Evolutionary conservation across 495 filamentous ascomycete species (phyloP).

Genomic region (Emericellopsis terricola): DNA sequence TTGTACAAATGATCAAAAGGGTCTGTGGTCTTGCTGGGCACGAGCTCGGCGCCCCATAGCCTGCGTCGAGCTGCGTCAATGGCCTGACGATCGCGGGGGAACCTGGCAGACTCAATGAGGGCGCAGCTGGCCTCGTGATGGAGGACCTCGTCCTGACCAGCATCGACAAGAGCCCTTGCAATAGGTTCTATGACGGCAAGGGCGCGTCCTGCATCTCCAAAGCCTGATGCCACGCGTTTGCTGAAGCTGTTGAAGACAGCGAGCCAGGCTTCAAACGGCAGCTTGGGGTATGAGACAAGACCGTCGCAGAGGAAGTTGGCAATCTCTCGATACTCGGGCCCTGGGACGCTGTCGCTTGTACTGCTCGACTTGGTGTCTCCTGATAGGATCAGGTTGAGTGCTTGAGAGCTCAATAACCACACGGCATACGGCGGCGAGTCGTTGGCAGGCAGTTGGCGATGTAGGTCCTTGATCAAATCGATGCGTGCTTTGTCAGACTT

Average conservation of each 20-base stretch:
- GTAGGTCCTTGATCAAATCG: conserved; percentile 22
- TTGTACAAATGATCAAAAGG: conserved; percentile 44
- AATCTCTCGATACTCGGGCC: conserved; percentile 50
- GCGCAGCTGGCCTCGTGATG: neutral
- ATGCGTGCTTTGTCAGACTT: conserved; percentile 21
- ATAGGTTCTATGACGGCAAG: conserved; percentile 54
- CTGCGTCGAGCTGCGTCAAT: conserved; percentile 37
- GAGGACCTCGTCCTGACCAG: no score
- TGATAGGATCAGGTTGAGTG: conserved; percentile 3
- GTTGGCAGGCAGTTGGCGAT: conserved; percentile 18
- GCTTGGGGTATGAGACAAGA: conserved; percentile 24
- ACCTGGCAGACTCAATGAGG: conserved; percentile 18
- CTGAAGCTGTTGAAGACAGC: conserved; percentile 39
- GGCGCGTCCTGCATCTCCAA: conserved; percentile 43
- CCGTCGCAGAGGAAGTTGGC: conserved; percentile 49
- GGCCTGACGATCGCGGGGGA: conserved; percentile 32
- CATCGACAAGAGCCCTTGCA: conserved; percentile 29
- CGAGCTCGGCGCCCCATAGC: conserved; percentile 38
- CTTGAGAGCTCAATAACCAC: conserved; percentile 22
- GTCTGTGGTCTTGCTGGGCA: conserved; percentile 30
- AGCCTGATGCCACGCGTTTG: conserved; percentile 40
- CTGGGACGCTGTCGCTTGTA: conserved; percentile 18
- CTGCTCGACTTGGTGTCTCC: conserved; percentile 10
- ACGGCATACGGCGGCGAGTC: conserved; percentile 17
- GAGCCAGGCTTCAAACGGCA: conserved; percentile 36